phyloP scores from a whole-genome alignment of 2,329 filamentous ascomycete genomes.

The Xylaria sp. region DNA sequence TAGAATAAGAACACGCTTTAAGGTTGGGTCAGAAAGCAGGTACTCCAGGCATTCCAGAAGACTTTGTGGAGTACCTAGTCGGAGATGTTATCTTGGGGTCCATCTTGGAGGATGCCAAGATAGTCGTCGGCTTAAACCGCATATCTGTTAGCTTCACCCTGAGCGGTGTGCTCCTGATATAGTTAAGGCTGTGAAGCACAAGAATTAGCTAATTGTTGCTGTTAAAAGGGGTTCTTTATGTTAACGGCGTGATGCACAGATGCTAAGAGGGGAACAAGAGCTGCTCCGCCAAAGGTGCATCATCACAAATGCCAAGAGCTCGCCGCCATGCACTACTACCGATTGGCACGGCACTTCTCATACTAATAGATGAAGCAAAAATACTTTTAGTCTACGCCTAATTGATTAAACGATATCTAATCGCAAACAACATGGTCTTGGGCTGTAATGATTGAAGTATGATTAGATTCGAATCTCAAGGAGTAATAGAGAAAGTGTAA shows the following conservation, averaged over 20 bases:
- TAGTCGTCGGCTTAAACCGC: not conserved
- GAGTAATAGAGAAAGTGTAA: not conserved
- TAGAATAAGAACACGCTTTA: constrained; percentile 42
- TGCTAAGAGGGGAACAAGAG: not conserved
- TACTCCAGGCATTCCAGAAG: constrained; percentile 17
- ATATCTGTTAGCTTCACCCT: not conserved
- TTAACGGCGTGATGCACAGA: not conserved
- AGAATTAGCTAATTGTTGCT: not conserved
- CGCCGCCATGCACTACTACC: not conserved
- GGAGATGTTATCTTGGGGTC: constrained; percentile 7
- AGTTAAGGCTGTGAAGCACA: not conserved
- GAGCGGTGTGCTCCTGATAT: not conserved
- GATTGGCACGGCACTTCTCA: not conserved
- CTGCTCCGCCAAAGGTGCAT: not conserved
- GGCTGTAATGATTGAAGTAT: not conserved
- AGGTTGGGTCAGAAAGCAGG: constrained; percentile 42
- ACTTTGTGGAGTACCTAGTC: constrained; percentile 9
- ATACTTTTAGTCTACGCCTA: not conserved
- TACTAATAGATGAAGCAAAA: not conserved
- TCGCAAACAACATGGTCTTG: not conserved
- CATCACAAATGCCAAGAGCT: constrained; percentile 1
- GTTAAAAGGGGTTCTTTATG: not conserved
- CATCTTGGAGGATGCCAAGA: constrained; percentile 10
- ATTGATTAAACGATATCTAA: not conserved
- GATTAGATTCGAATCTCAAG: not conserved